Base-by-base conservation (phyloP, 1,139 yeast genomes). In the Nakaseomyces delphensis region DNA sequence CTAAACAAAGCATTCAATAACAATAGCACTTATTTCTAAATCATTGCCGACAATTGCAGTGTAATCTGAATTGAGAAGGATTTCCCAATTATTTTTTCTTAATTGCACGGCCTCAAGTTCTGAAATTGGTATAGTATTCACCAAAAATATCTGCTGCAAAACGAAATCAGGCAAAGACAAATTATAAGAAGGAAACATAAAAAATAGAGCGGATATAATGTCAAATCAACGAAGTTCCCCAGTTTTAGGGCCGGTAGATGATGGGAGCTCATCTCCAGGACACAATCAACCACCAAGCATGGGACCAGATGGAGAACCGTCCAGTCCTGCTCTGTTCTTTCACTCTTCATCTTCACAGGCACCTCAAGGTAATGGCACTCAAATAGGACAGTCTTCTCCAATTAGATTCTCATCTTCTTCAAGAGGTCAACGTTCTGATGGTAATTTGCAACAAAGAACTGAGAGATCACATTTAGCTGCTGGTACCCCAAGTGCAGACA, bases 371-470 rank as follows among this genome's bases (percentile, higher is more conserved):
- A 21, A 33, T 21, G 23, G 35, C 2, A 20, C 37, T 6, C 37
- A 33, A 9, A 21, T 33, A 11, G 35, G 14, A 10, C 35, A 16
- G 2, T 60, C 76, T 10, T 71, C 79, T 6, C 79, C 79, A 4
- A 56, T 74, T 46, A 62, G 62, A 35, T 72, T 68, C 49, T 67
- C 76, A 3, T 70, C 76, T 2, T 70, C 76, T 2, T 63, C 66
- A 5, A 56, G 56, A 43, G 27, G 29, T 44, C 60, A 43, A 36
- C 40, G 45, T 31, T 56, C 55, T 20, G 59, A 50, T 43, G 42
- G 49, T 20, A 41, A 45, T 18, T 38, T 41, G 10, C 43, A 53
- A 8, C 50, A 49, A 23, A 43, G 55, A 29, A 39, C 49, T n/a
- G 23, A 44, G 51, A 37, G 51, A 50, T 43, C 43, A 18, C 33